Evolutionary conservation across 495 filamentous ascomycete species (phyloP).

Genomic region (Xylaria palmicola): DNA sequence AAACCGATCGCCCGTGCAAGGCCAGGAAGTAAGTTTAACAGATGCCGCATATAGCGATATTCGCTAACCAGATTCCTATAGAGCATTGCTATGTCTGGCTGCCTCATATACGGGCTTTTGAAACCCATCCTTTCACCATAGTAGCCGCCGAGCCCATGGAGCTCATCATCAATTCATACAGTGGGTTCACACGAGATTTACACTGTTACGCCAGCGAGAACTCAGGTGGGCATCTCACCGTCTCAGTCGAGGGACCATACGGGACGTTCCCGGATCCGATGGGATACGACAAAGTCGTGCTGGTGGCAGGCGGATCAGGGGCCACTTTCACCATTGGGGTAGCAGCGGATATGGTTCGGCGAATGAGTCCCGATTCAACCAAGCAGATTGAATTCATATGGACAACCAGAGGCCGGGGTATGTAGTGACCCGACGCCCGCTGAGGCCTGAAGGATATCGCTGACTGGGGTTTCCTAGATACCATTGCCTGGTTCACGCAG

Average conservation of each 20-base stretch:
- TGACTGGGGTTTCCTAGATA: conserved; percentile 23
- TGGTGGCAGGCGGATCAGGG: conserved; percentile 60
- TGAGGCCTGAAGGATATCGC: conserved; percentile 14
- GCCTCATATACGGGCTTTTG: conserved; percentile 53
- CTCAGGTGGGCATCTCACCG: conserved; percentile 46
- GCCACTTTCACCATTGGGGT: conserved; percentile 58
- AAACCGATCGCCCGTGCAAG: conserved; percentile 42
- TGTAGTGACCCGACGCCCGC: conserved; percentile 14
- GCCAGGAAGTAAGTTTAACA: conserved; percentile 48
- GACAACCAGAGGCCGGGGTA: conserved; percentile 51
- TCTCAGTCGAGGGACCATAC: conserved; percentile 59
- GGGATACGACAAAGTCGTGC: conserved; percentile 55
- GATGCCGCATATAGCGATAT: no score
- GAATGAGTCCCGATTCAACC: conserved; percentile 38
- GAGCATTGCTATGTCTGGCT: conserved; percentile 62
- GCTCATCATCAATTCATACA: conserved; percentile 54
- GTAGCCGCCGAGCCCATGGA: conserved; percentile 50
- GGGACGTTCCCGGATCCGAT: conserved; percentile 57
- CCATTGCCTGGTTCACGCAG: conserved; percentile 52
- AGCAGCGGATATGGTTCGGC: conserved; percentile 48
- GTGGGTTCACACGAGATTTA: conserved; percentile 58
- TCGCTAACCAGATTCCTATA: neutral
- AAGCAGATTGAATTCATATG: conserved; percentile 57
- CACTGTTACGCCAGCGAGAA: conserved; percentile 49
- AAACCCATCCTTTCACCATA: conserved; percentile 66